Percentiles rank a stretch among this genome's conserved stretches.
Conservation (phyloP, 2,329 filamentous ascomycete genomes). For the Ilyonectria sp. region DNA sequence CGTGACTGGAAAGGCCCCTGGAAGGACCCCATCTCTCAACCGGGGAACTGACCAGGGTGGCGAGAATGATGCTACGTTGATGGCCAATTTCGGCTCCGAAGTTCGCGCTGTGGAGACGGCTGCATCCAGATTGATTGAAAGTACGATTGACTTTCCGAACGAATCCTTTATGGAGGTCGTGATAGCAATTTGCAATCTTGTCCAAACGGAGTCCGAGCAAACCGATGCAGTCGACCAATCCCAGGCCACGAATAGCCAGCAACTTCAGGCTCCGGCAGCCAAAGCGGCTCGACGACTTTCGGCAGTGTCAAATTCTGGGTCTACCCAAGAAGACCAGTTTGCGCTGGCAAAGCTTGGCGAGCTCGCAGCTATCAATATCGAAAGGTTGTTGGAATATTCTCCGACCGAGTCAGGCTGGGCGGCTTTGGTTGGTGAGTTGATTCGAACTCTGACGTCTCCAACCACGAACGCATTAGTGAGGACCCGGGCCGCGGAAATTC, state of each 20-base stretch:
- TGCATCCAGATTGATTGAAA: conserved; percentile 88
- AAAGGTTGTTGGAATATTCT: conserved; percentile 78
- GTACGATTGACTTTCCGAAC: conserved; percentile 91
- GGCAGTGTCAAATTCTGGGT: conserved; percentile 60
- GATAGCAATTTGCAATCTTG: conserved; percentile 79
- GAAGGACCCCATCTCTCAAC: conserved; percentile 64
- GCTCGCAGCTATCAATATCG: conserved; percentile 80
- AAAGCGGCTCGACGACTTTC: conserved; percentile 63
- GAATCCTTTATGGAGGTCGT: conserved; percentile 85
- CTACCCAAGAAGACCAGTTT: conserved; percentile 75
- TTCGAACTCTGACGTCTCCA: conserved; percentile 64
- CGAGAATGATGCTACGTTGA: conserved; percentile 68
- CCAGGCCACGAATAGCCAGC: conserved; percentile 43
- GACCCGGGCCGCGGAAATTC: conserved; percentile 74
- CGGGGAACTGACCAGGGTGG: conserved; percentile 63
- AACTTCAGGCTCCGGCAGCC: conserved; percentile 55
- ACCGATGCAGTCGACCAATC: conserved; percentile 34
- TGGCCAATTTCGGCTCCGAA: conserved; percentile 82
- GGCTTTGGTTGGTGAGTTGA: conserved; percentile 71
- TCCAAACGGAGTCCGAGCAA: conserved; percentile 51
- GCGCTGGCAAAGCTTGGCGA: conserved; percentile 83
- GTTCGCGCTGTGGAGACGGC: conserved; percentile 92
- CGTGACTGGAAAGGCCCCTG: conserved; percentile 70
- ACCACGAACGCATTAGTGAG: conserved; percentile 67
- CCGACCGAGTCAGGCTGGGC: conserved; percentile 83